Evolutionary conservation across 257 asterid genomes (phyloP).

Genomic region (Penstemon newberryi): DNA sequence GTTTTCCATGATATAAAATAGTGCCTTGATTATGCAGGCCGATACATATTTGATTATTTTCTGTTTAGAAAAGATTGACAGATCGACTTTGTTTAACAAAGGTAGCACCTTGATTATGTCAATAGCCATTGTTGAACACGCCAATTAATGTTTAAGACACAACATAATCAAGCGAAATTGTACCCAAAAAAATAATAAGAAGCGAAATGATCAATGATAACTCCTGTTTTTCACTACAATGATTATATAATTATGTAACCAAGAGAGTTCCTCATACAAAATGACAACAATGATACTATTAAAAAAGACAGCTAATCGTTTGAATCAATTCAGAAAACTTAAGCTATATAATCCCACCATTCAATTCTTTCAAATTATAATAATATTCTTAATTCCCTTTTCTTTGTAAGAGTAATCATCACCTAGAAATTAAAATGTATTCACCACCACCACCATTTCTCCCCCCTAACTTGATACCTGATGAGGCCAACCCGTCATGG

Average conservation of each 20-base stretch:
- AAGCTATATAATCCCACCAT: constrained; percentile 25
- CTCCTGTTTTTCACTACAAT: constrained; percentile 12
- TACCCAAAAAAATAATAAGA: neutral
- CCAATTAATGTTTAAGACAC: constrained; percentile 5
- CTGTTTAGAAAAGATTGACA: no score
- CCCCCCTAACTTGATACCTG: constrained; percentile 30
- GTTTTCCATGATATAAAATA: neutral
- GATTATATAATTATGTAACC: constrained; percentile 9
- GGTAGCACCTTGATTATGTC: constrained; percentile 18
- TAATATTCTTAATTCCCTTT: neutral
- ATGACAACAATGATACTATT: constrained; percentile 30
- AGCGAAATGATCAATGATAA: constrained; percentile 28
- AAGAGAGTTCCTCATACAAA: constrained; percentile 8
- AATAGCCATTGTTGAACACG: constrained; percentile 33
- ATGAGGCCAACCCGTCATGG: constrained; percentile 48
- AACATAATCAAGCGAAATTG: constrained; percentile 3
- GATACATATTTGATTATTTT: no score
- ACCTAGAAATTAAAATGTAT: constrained; percentile 14
- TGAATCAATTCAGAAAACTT: constrained; percentile 33
- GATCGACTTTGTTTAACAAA: no score
- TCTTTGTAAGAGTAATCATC: neutral
- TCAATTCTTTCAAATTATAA: neutral
- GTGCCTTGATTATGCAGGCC: constrained; percentile 15
- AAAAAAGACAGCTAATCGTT: constrained; percentile 39
- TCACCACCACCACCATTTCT: constrained; percentile 18